These are phyloP conservation scores for Mycosarcoma mackinlayi DNA, from an alignment of 1,284 basidiomycete species.

Conservation along the genomic window DNA sequence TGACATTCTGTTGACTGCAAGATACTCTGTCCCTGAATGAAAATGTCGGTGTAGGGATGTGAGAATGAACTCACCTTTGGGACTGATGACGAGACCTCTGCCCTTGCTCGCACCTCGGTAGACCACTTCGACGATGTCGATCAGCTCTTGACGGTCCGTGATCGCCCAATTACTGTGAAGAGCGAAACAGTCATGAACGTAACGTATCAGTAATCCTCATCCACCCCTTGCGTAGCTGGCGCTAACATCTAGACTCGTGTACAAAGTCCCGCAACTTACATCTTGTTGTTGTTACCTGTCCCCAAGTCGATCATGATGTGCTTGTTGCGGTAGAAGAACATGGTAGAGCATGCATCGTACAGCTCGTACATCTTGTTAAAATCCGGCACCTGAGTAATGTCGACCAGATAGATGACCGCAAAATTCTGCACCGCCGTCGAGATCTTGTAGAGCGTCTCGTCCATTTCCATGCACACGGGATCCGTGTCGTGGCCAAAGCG, in stretches of 20 bases:
- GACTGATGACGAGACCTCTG: constrained; percentile 95
- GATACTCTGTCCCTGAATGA: too few relatives aligned
- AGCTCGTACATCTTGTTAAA: constrained; percentile 84
- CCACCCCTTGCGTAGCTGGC: neutral
- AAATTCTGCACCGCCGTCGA: constrained; percentile 98
- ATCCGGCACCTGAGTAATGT: constrained; percentile 97
- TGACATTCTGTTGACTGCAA: too few relatives aligned
- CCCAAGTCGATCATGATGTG: constrained; percentile 99
- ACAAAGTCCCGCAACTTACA: constrained; percentile 67
- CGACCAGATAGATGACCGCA: constrained; percentile 93
- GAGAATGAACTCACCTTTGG: constrained; percentile 76
- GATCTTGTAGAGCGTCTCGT: constrained; percentile 92
- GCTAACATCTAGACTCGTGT: neutral
- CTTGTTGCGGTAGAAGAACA: constrained; percentile 77
- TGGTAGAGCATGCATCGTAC: constrained; percentile 55
- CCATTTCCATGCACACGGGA: constrained; percentile 97
- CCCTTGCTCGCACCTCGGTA: constrained; percentile 98
- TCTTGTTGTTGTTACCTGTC: constrained; percentile 99
- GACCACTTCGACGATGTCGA: constrained; percentile 98
- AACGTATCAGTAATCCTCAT: neutral
- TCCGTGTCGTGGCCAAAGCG: constrained; percentile 93
- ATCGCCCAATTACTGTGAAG: constrained; percentile 63
- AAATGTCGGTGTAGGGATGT: too few relatives aligned
- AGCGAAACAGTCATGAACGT: neutral
- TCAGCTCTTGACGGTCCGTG: constrained; percentile 72